Percentiles rank a stretch among this genome's conserved stretches.
Conservation (phyloP, 2,329 filamentous ascomycete species). For the Malbranchea cinnamomea region DNA sequence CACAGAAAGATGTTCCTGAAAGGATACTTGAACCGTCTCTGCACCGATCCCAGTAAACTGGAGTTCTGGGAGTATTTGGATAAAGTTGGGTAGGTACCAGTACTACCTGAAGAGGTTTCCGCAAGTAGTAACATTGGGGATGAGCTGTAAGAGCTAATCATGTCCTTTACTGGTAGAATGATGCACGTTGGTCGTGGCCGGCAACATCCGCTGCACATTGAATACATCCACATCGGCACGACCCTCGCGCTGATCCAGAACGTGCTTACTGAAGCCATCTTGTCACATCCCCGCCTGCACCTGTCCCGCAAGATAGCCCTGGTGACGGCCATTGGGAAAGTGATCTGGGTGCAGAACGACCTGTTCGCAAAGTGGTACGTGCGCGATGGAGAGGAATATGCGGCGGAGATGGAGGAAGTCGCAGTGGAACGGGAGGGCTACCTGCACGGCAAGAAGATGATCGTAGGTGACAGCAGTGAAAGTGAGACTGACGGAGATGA, state of each 20-base stretch:
- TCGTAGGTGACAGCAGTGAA: constrained; percentile 11
- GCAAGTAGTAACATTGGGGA: neutral
- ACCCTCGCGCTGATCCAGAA: constrained; percentile 65
- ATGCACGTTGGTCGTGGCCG: constrained; percentile 70
- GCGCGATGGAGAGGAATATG: constrained; percentile 49
- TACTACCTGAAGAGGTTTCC: neutral
- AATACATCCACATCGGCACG: constrained; percentile 64
- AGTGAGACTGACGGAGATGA: neutral
- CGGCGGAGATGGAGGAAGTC: constrained; percentile 29
- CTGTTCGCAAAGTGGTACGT: constrained; percentile 74
- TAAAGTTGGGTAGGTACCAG: constrained; percentile 52
- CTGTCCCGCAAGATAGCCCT: constrained; percentile 56
- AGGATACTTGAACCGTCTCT: constrained; percentile 62
- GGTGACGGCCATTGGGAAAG: constrained; percentile 61
- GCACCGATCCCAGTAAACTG: constrained; percentile 58
- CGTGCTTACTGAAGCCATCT: constrained; percentile 59
- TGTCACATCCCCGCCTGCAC: constrained; percentile 52
- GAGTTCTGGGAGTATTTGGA: constrained; percentile 75
- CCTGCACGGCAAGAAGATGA: constrained; percentile 46
- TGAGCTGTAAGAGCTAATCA: neutral
- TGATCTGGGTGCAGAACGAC: constrained; percentile 81
- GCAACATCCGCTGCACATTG: constrained; percentile 57
- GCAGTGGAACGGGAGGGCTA: constrained; percentile 48
- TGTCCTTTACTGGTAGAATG: constrained; percentile 32
- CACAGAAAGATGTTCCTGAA: constrained; percentile 63